Base-by-base conservation (phyloP, 2,329 filamentous ascomycete species). In the Alternaria burnsii region DNA sequence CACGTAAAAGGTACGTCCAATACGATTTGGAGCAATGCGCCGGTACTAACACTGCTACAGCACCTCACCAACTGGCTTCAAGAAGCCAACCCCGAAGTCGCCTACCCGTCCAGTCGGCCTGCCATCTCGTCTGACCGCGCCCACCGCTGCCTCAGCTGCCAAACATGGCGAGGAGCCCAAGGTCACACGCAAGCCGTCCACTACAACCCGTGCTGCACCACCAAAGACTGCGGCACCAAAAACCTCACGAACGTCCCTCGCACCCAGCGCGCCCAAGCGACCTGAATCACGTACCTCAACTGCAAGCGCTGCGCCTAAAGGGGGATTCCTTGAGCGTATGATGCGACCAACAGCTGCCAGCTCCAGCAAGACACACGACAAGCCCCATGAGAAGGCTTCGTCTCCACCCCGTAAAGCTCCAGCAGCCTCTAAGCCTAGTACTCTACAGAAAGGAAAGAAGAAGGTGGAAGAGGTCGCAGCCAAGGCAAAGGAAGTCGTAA, bases 251-350 rank as follows among this genome's bases (percentile, higher is more conserved):
- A 58, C 77, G 5, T 82, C 80, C 3, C 61, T 81, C 24, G 73
- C 70, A 20, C 74, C 76, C 11, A 68, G 52, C 48, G 66, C 71
- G 36, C 58, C 63, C 43, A 89, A 87, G 76, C 88, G 86, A 65
- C 74, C 82, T 10, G 80, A 80, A 34, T 85, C 61, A 75, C 82
- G 76, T 73, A 82, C 68, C 70, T 85, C 52, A 63, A 83, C 83
- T 61, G 81, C 85, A 26, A 83, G 82, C 47, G 84, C 85, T 47
- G 85, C 85, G 18, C 82, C 90, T 1, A 89, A 92, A 65, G 89
- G 91, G 66, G 79, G 87, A 14, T 94, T 94, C 78, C 80, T 94
- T 26, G 90, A 90, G n/a, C 87, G 91, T 53, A 93, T 94, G 91
- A 93, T 90, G 87, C 84, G 91, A 41, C 91, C 91, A 2, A 94